phyloP scores from a whole-genome alignment of 2,329 filamentous ascomycete species.

The Penicillium frequentans region DNA sequence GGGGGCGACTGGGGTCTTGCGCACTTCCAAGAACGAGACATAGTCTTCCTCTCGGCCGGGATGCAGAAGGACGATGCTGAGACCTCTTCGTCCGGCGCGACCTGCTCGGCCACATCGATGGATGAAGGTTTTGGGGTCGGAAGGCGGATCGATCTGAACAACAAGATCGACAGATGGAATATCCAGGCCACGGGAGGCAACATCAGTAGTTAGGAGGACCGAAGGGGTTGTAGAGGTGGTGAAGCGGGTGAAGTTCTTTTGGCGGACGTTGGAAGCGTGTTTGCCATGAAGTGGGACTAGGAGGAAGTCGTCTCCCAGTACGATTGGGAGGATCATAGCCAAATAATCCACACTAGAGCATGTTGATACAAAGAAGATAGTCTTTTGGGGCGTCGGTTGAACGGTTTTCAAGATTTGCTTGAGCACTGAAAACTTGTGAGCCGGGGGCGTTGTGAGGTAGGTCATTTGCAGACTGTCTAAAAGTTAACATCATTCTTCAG shows the following conservation, averaged over 20 bases:
- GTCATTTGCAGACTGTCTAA: constrained; percentile 73
- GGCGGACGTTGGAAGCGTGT: constrained; percentile 80
- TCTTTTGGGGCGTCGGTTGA: constrained; percentile 74
- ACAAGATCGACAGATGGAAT: constrained; percentile 91
- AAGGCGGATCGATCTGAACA: constrained; percentile 80
- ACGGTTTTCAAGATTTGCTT: constrained; percentile 68
- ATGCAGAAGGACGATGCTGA: constrained; percentile 83
- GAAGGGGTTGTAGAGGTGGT: constrained; percentile 71
- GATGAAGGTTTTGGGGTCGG: constrained; percentile 81
- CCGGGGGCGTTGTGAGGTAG: constrained; percentile 73
- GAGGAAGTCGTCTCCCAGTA: constrained; percentile 68
- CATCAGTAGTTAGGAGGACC: constrained; percentile 86
- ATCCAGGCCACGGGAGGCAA: constrained; percentile 86
- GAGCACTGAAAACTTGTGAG: constrained; percentile 76
- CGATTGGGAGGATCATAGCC: constrained; percentile 70
- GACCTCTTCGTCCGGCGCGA: constrained; percentile 66
- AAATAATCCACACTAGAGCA: constrained; percentile 96
- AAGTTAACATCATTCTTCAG: constrained; percentile 15
- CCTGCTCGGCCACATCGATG: constrained; percentile 66
- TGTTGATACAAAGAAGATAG: constrained; percentile 89
- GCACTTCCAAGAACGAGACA: constrained; percentile 78
- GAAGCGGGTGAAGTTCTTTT: constrained; percentile 84
- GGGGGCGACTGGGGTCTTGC: constrained; percentile 76
- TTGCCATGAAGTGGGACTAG: constrained; percentile 89
- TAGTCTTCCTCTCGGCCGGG: constrained; percentile 89